Base-by-base conservation (phyloP, 2,329 filamentous ascomycete species). In the Emmonsia crescens region DNA sequence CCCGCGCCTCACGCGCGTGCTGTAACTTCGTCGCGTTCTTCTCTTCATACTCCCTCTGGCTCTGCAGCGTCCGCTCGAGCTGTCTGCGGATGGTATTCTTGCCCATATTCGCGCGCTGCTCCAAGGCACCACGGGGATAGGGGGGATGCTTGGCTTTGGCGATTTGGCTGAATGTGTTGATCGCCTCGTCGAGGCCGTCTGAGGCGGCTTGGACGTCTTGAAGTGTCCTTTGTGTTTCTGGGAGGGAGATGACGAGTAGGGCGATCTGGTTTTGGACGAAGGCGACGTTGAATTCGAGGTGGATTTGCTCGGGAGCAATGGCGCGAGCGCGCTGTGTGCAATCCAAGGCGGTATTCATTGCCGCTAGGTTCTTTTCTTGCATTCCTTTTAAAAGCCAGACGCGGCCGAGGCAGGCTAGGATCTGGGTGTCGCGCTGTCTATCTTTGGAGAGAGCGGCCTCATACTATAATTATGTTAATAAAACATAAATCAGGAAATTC, bases 251-350 rank as follows among this genome's bases (percentile, higher is more conserved):
- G 60, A 96, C 85, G 36, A 89, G 84, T 54, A 88, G 88, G 24
- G 93, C 93, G 60, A 97, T 86, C 73, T 96, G 92, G 65, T 96
- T 95, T 72, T 97, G 94, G 33, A 97, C 90, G 71, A 96, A 99
- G 0, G 94, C 94, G 33, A 99, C 89, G 70, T 99, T 99, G 82
- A 99, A 99, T 73, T 94, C 91, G 74, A 94, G 90, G 75, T 96
- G 91, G 36, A 92, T 82, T 69, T 96, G 90, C 4, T 94, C 89
- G 0, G 91, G 89, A 0, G 89, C 86, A 60, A 89, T 83, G 61
- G 85, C 83, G 21, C 96, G 83, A 31, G 93, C 91, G 31, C 82
- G 82, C 63, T 81, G 78, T 16, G 85, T 83, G 68, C 85, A 85
- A 48, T 86, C 83, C 38, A 89, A 77, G 2, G 84, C 82, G 36